phyloP scores from a whole-genome alignment of 1,284 basidiomycete species.

The Psilocybe mexicana region DNA sequence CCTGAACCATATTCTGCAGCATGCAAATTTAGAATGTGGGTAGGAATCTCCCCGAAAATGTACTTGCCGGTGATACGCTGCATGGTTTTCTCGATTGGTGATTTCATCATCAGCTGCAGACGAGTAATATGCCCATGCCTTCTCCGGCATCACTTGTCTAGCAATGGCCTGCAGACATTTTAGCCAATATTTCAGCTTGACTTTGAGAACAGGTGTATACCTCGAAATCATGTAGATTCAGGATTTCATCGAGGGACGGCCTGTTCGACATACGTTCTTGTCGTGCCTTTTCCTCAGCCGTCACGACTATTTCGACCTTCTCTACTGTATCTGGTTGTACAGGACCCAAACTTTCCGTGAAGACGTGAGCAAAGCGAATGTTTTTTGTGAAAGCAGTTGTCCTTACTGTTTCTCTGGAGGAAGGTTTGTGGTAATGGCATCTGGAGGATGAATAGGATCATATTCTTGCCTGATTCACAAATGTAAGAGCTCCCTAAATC shows the following conservation, averaged over 20 bases:
- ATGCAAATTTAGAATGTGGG: slow-evolving; percentile 5
- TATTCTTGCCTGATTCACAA: slow-evolving; percentile 60
- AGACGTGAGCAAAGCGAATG: not conserved
- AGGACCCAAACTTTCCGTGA: slow-evolving; percentile 57
- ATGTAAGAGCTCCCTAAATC: slow-evolving; percentile 29
- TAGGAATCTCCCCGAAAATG: not conserved
- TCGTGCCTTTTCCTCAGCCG: slow-evolving; percentile 62
- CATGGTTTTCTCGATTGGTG: slow-evolving; percentile 84
- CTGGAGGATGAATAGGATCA: slow-evolving; percentile 86
- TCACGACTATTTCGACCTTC: slow-evolving; percentile 55
- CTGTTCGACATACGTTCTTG: slow-evolving; percentile 51
- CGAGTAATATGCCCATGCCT: slow-evolving; percentile 89
- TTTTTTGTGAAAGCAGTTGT: not conserved
- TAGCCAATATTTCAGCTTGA: slow-evolving; percentile 52
- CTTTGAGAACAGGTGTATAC: slow-evolving; percentile 37
- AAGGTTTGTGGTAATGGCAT: slow-evolving; percentile 83
- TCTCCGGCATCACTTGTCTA: slow-evolving; percentile 67
- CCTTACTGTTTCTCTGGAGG: slow-evolving; percentile 74
- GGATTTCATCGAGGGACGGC: slow-evolving; percentile 74
- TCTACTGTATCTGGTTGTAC: slow-evolving; percentile 67
- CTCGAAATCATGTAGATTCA: slow-evolving; percentile 92
- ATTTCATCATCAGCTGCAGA: slow-evolving; percentile 89
- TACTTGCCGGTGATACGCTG: slow-evolving; percentile 64
- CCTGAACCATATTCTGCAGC: slow-evolving; percentile 84
- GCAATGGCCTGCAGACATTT: slow-evolving; percentile 58